Conservation (phyloP, 331 rosid genomes). For the Ulmus americana region DNA sequence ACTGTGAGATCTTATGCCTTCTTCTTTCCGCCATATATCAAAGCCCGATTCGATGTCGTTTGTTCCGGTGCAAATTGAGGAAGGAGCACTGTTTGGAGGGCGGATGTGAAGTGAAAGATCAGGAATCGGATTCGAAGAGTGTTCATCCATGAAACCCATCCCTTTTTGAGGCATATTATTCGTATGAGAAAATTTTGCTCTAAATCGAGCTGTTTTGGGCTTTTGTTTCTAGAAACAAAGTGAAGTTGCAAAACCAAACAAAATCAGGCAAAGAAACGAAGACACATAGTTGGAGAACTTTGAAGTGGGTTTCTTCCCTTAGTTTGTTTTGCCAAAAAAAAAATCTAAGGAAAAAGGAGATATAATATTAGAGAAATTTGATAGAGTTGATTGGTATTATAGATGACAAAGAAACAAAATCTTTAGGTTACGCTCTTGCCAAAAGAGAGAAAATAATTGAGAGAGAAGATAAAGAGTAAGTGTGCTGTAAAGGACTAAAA, state of each 20-base stretch:
- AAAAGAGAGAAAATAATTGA: background rate
- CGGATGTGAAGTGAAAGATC: conserved; percentile 83
- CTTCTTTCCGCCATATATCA: conserved; percentile 39
- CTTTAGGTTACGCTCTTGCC: background rate
- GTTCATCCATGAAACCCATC: background rate
- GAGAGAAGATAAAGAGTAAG: conserved; percentile 20
- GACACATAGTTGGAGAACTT: background rate
- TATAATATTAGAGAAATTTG: background rate
- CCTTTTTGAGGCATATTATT: conserved; percentile 14
- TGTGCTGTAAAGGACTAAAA: conserved; percentile 29
- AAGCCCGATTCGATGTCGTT: conserved; percentile 37
- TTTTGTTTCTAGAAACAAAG: background rate
- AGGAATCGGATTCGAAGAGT: conserved; percentile 38
- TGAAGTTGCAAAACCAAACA: too few relatives aligned
- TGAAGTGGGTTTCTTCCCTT: background rate
- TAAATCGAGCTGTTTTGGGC: background rate
- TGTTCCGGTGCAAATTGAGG: conserved; percentile 35
- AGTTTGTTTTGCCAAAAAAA: background rate
- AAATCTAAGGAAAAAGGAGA: background rate
- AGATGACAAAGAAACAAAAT: conserved; percentile 17
- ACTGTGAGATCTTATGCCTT: conserved; percentile 31
- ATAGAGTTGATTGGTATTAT: background rate
- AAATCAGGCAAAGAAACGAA: background rate
- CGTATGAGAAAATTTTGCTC: background rate
- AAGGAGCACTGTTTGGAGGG: conserved; percentile 56